phyloP scores from a whole-genome alignment of 2,329 filamentous ascomycete species.

The Pseudonectria foliicola region DNA sequence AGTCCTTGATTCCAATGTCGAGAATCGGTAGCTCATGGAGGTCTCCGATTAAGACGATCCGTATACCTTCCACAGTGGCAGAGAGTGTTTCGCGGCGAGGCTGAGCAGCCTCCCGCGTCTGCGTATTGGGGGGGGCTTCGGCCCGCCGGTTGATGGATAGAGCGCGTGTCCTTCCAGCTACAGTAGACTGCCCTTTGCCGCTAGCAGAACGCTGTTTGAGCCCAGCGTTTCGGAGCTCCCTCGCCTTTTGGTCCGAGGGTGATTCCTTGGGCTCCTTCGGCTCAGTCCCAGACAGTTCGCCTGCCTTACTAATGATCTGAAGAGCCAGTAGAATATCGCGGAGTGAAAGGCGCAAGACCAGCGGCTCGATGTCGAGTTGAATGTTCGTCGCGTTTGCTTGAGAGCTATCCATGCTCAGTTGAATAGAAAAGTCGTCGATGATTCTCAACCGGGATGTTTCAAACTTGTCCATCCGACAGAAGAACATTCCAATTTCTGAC shows the following conservation, averaged over 20 bases:
- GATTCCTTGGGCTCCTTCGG: conserved; percentile 35
- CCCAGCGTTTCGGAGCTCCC: conserved; percentile 42
- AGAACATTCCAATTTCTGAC: conserved; percentile 92
- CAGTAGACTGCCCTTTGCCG: conserved; percentile 47
- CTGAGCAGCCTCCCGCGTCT: conserved; percentile 8
- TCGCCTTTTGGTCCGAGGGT: conserved; percentile 47
- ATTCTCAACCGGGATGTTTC: conserved; percentile 86
- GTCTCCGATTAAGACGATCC: conserved; percentile 91
- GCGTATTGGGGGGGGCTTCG: conserved; percentile 14
- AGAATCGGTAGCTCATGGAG: conserved; percentile 91
- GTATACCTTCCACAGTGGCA: conserved; percentile 79
- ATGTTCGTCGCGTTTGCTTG: conserved; percentile 64
- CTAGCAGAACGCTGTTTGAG: conserved; percentile 51
- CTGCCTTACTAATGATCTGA: conserved; percentile 86
- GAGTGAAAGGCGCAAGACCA: conserved; percentile 83
- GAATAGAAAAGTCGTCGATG: conserved; percentile 91
- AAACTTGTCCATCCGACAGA: conserved; percentile 97
- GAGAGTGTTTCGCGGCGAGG: conserved; percentile 64
- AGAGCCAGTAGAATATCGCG: conserved; percentile 91
- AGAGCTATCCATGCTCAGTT: conserved; percentile 75
- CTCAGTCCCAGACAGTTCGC: conserved; percentile 70
- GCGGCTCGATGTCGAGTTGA: conserved; percentile 79
- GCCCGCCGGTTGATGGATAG: conserved; percentile 30
- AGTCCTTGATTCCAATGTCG: conserved; percentile 87
- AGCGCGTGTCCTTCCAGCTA: conserved; percentile 31